Evolutionary conservation across 2,329 filamentous ascomycete genomes (phyloP).

Genomic region (Ciborinia camelliae): DNA sequence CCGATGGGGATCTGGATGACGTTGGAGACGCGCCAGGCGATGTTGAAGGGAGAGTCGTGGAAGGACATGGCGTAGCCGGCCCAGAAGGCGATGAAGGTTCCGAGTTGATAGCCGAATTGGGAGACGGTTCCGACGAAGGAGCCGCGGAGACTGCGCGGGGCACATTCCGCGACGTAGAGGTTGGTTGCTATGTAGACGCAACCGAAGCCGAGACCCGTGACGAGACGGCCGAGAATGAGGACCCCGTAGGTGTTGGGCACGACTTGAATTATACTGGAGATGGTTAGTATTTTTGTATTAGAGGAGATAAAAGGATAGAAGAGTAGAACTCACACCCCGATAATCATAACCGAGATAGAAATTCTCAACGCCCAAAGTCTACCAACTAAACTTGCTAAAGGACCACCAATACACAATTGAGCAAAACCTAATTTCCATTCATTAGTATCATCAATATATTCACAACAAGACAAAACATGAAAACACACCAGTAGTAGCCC

Average conservation of each 20-base stretch:
- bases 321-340: slow-evolving; percentile 37
- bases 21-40: slow-evolving; percentile 44
- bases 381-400: slow-evolving; percentile 40
- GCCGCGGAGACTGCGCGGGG: slow-evolving; percentile 41
- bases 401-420: slow-evolving; percentile 42
- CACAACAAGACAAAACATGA: neutral
- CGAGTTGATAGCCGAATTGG: slow-evolving; percentile 45
- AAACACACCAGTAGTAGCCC: slow-evolving; percentile 41
- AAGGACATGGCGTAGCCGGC: slow-evolving; percentile 45
- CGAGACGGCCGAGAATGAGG: slow-evolving; percentile 41
- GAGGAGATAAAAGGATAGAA: neutral
- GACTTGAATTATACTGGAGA: slow-evolving; percentile 39
- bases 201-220: slow-evolving; percentile 43
- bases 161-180: slow-evolving; percentile 44
- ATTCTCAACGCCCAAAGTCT: slow-evolving; percentile 42
- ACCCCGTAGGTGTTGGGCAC: slow-evolving; percentile 44
- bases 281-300: neutral
- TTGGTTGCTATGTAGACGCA: slow-evolving; percentile 44
- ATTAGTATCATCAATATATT: neutral
- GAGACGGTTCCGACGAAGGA: slow-evolving; percentile 42
- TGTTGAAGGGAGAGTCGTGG: slow-evolving; percentile 42
- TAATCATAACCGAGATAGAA: slow-evolving; percentile 41
- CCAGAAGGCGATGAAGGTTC: slow-evolving; percentile 46
- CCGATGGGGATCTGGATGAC: slow-evolving; percentile 44
- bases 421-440: slow-evolving; percentile 35